Conservation (phyloP, 2,329 filamentous ascomycete genomes). For the Endocalyx cinctus region DNA sequence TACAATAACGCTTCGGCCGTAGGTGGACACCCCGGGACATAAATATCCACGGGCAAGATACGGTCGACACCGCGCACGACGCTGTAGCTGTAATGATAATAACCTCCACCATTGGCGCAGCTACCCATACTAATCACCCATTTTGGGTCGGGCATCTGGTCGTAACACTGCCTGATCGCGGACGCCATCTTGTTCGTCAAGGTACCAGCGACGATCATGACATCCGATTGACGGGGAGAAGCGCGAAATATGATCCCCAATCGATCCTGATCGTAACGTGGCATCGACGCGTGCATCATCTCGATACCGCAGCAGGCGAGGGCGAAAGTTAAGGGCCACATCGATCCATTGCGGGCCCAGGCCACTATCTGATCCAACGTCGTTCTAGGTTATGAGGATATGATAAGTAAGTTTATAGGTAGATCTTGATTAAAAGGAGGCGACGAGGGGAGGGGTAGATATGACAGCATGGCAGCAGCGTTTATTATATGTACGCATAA, state of each 20-base stretch:
- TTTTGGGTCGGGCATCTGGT: slow-evolving; percentile 87
- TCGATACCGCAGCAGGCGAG: slow-evolving; percentile 84
- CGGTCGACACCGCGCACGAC: slow-evolving; percentile 70
- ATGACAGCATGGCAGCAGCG: too few species aligned
- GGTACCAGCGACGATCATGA: slow-evolving; percentile 89
- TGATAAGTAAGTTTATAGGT: too few species aligned
- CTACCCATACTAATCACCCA: slow-evolving; percentile 82
- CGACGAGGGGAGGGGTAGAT: too few species aligned
- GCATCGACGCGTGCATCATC: slow-evolving; percentile 87
- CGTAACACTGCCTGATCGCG: slow-evolving; percentile 81
- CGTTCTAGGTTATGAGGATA: slow-evolving; percentile 61
- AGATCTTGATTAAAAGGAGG: too few species aligned
- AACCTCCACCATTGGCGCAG: slow-evolving; percentile 77
- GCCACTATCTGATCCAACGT: slow-evolving; percentile 73
- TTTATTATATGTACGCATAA: too few species aligned
- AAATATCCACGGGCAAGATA: slow-evolving; percentile 73
- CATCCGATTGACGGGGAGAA: slow-evolving; percentile 78
- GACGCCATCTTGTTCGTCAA: slow-evolving; percentile 95
- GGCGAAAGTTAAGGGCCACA: slow-evolving; percentile 84
- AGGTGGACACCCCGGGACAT: slow-evolving; percentile 70
- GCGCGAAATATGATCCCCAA: slow-evolving; percentile 86
- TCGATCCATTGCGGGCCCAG: slow-evolving; percentile 76
- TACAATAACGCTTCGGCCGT: slow-evolving; percentile 58
- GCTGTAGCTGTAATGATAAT: slow-evolving; percentile 80
- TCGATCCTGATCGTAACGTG: slow-evolving; percentile 82